Percentiles rank a stretch among this genome's conserved stretches.
These are phyloP conservation scores for Deuterostichococcus epilithicus DNA, from an alignment of 139 green algal genomes.

Conservation along the genomic window DNA sequence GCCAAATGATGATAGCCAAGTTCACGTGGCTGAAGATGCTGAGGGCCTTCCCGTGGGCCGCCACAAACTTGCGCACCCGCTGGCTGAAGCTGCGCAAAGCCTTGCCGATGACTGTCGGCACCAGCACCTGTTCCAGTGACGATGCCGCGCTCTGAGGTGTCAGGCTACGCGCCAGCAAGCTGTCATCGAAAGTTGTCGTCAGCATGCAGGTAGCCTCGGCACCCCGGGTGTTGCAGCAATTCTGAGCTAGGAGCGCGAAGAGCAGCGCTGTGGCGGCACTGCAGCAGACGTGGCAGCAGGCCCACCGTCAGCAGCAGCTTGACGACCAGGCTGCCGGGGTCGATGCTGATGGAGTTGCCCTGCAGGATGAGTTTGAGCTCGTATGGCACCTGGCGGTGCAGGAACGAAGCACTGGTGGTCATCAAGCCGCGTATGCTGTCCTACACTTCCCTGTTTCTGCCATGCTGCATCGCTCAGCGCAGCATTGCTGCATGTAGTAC, in stretches of 20 bases:
- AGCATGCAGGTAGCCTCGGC: too few relatives aligned
- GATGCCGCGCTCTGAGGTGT: too few relatives aligned
- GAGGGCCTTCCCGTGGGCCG: slow-evolving; percentile 38
- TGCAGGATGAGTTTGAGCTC: slow-evolving; percentile 2
- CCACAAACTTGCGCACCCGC: slow-evolving; percentile 31
- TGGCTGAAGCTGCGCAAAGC: slow-evolving; percentile 15
- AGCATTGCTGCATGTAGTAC: too few relatives aligned
- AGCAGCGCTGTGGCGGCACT: too few relatives aligned
- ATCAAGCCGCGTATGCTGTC: too few relatives aligned
- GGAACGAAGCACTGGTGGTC: background rate
- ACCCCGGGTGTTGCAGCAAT: too few relatives aligned
- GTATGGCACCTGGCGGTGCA: background rate
- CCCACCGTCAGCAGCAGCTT: slow-evolving; percentile 65
- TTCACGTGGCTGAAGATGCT: slow-evolving; percentile 46
- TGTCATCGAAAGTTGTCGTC: too few relatives aligned
- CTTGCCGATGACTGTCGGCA: slow-evolving; percentile 44
- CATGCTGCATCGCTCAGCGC: too few relatives aligned
- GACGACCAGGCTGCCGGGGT: slow-evolving; percentile 63
- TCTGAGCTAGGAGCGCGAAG: too few relatives aligned
- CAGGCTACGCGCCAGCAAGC: too few relatives aligned
- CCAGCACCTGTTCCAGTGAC: slow-evolving; percentile 37
- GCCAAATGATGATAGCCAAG: slow-evolving; percentile 76
- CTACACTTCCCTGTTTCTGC: too few relatives aligned
- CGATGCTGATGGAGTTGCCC: slow-evolving; percentile 21
- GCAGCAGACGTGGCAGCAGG: background rate